Percentiles rank a stretch among this genome's conserved stretches.
Evolutionary conservation across 176 grass and related monocot species (phyloP).

Genomic region (Bromus sterilis): DNA sequence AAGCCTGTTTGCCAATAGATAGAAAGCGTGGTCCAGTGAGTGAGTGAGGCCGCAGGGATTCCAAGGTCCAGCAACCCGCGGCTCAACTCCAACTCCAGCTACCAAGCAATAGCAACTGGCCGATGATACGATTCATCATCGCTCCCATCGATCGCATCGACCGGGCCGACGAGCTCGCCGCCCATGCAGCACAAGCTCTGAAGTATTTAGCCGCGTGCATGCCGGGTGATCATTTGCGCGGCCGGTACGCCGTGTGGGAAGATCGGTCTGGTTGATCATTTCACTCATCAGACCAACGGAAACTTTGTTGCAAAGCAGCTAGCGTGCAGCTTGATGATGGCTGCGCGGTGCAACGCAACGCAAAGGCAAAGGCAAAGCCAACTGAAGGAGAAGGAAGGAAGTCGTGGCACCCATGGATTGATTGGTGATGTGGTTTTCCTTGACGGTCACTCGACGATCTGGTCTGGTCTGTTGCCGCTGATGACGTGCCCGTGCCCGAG

Average conservation of each 20-base stretch:
- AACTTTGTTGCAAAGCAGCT: constrained; percentile 27
- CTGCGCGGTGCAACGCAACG: not conserved
- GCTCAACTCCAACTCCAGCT: not conserved
- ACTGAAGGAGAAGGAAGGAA: too few species aligned
- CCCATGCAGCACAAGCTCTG: too few species aligned
- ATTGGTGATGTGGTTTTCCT: not conserved
- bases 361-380: too few species aligned
- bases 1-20: not conserved
- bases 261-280: too few species aligned
- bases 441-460: not conserved
- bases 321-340: constrained; percentile 26
- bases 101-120: not conserved
- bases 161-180: too few species aligned
- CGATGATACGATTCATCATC: too few species aligned
- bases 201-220: too few species aligned
- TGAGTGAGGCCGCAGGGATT: not conserved
- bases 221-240: not conserved
- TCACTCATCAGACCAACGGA: not conserved
- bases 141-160: too few species aligned
- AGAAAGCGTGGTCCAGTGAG: not conserved
- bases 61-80: not conserved
- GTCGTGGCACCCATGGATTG: not conserved
- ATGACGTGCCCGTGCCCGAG: too few species aligned
- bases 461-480: not conserved
- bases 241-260: too few species aligned